phyloP scores from a whole-genome alignment of 164 flowering plant species.

The Annona squamosa region DNA sequence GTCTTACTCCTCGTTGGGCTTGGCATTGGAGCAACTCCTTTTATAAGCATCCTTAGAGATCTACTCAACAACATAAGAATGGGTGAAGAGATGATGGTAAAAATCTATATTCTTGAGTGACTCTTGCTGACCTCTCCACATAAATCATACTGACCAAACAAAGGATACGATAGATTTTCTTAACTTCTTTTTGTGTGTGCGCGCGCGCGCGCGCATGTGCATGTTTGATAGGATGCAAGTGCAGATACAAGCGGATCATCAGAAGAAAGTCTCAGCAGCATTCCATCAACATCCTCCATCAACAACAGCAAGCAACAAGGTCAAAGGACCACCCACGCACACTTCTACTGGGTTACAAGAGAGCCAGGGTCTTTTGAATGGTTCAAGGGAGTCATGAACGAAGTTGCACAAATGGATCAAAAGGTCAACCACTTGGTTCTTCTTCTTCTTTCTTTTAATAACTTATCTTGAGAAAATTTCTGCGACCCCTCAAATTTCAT shows the following conservation, averaged over 20 bases:
- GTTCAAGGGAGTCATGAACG: conserved; percentile 97
- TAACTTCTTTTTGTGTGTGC: not conserved
- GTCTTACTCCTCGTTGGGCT: conserved; percentile 90
- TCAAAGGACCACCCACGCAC: conserved; percentile 58
- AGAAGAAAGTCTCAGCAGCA: conserved; percentile 60
- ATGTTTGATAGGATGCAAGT: conserved; percentile 49
- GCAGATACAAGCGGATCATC: conserved; percentile 54
- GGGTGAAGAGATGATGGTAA: conserved; percentile 55
- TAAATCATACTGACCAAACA: too few relatives aligned
- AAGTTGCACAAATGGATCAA: conserved; percentile 84
- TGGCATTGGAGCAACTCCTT: conserved; percentile 98
- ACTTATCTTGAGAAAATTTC: not conserved
- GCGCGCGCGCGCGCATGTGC: not conserved
- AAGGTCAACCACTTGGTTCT: conserved; percentile 38
- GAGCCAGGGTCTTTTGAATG: conserved; percentile 95
- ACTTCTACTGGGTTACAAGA: conserved; percentile 98
- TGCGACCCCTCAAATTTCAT: not conserved
- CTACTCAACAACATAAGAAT: conserved; percentile 55
- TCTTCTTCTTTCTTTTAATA: not conserved
- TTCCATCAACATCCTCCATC: conserved; percentile 40
- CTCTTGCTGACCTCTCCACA: not conserved
- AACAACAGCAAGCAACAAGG: conserved; percentile 40
- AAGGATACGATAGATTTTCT: not conserved
- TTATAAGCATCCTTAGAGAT: conserved; percentile 88
- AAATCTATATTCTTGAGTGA: not conserved